Percentiles rank a stretch among this genome's conserved stretches.
These are phyloP conservation scores for Scheffersomyces segobiensis DNA, from an alignment of 1,139 yeast species.

Conservation along the genomic window DNA sequence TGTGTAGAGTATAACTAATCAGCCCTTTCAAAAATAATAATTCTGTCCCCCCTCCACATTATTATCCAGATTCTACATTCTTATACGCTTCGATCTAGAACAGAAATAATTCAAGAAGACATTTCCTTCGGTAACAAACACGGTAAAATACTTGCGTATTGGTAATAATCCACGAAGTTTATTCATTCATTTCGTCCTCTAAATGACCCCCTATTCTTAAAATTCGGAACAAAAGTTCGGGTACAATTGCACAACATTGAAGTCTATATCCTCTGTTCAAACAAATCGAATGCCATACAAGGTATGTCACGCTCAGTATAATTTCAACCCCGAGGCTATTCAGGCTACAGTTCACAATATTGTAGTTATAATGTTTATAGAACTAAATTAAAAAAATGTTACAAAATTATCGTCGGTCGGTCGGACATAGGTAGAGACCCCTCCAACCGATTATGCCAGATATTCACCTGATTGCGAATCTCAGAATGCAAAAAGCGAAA, in stretches of 20 bases:
- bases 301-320: no score
- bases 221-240: no score
- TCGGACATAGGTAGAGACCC: not conserved
- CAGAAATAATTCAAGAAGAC: not conserved
- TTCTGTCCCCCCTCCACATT: not conserved
- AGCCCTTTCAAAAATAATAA: not conserved
- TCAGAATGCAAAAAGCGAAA: not conserved
- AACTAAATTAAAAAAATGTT: not conserved
- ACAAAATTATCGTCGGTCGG: not conserved
- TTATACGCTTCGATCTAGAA: not conserved
- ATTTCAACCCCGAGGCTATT: no score
- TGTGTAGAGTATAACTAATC: not conserved
- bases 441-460: not conserved
- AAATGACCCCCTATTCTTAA: no score
- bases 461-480: not conserved
- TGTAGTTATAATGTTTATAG: not conserved
- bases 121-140: no score
- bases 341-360: not conserved
- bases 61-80: not conserved
- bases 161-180: no score
- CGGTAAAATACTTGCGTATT: no score
- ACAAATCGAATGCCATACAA: no score
- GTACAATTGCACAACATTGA: no score
- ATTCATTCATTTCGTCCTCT: no score
- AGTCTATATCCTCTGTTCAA: no score